Base-by-base conservation (phyloP, 2,329 filamentous ascomycete genomes). In the Penicillium sclerotiorum region DNA sequence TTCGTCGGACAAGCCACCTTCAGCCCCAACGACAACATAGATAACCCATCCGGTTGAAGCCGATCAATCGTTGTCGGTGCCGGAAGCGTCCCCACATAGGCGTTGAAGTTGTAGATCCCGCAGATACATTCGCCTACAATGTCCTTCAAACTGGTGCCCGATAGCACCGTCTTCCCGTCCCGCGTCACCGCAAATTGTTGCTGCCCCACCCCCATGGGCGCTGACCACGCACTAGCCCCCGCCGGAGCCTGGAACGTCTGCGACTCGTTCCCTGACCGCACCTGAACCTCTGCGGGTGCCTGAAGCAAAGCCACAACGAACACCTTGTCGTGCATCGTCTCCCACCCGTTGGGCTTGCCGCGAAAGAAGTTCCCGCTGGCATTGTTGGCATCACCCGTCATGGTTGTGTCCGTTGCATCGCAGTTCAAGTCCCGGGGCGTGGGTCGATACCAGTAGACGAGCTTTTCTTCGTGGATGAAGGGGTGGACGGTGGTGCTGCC, bases 371-470 rank as follows among this genome's bases (percentile, higher is more conserved):
- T 80, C 4, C 76, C 78, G 6, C 68, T 76, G 17, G 56, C 61
- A 49, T 79, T 77, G 57, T 76, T 72, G 25, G 75, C 71, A 9
- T 65, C 64, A 17, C 67, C 71, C 22, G 62, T 50, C 54, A 75
- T 71, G 0, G 77, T 79, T 1, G 76, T 80, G 57, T 82, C 79
- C 12, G 79, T 82, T 5, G 73, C 61, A 50, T 80, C 77, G 62
- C 80, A 82, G 60, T 79, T 60, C 27, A 79, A 58, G 9, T 55
- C 50, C 52, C 71, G 75, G 1, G 73, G 73, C 1, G 75, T 79
- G 2, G 78, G 79, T 1, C 80, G 74, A 63, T 80, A 82, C 80
- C 80, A 83, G 68, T 82, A 82, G 25, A 80, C 65, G 12, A 82
- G 61, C 62, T 79, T 71, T 18, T 83, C 80, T 9, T 72, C 64